Evolutionary conservation across 1,284 basidiomycete species (phyloP), one percentile per base, ranked within the genome.

Genomic region (Macrocystidia cucumis): DNA sequence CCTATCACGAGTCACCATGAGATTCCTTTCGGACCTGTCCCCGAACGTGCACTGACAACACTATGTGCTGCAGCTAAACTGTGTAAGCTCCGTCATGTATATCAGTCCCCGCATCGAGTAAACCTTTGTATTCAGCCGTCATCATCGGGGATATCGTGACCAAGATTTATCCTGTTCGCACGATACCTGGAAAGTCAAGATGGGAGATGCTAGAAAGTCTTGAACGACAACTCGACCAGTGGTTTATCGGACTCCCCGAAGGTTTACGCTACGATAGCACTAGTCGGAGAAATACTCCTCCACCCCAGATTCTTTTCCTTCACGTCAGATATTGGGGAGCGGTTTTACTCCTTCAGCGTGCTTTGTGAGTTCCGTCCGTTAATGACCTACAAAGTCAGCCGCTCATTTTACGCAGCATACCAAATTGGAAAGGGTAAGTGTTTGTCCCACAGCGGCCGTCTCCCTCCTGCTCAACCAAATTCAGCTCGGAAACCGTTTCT

Each of bases 281-380:
- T 9, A 72, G 63, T 43, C 69, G 68, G 44, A 63, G 70, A 33
- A 56, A 55, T 7, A 52, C 64, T 6, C 76, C 78, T 8, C 67
- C 78, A 4, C 77, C 81, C 3, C 76, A 81, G 40, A 65, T 90
- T 18, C 52, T 91, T 14, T 68, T 77, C 32, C 61, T 91, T 20
- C 84, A 91, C 47, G 68, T 87, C 35, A 70, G 84, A 47, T 90
- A 91, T 54, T 88, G 84, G 72, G 75, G 73, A 7, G 70, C 82
- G 9, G 74, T 91, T 4, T 64, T 91, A 12, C 62, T 91, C 20
- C 65, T 91, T 20, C 76, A 91, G 55, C 73, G 89, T 25, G 85
- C 84, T 13, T 91, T 86, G 84, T 88, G 54, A 66, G 85, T 69
- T 18, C 6, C 17, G 19, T 34, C n/a, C 31, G 27, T 35, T 13